phyloP scores from a whole-genome alignment of 352 stramenopile genomes.

The Phytophthora pini region DNA sequence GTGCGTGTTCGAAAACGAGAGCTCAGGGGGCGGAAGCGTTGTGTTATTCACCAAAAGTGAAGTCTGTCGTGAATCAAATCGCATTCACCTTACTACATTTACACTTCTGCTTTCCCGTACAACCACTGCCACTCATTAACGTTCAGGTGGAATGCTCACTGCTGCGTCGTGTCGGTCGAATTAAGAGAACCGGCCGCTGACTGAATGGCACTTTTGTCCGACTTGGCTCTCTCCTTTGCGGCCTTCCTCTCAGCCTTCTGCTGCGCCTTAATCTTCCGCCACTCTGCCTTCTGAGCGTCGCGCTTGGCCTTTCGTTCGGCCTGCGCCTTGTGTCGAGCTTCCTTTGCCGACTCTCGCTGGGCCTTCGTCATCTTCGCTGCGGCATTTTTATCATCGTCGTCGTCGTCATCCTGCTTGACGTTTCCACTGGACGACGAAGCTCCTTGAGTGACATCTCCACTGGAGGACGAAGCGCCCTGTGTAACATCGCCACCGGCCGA shows the following conservation, averaged over 20 bases:
- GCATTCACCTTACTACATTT: constrained; percentile 22
- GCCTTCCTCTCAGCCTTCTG: constrained; percentile 34
- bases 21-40: background rate
- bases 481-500: constrained; percentile 22
- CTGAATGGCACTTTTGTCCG: constrained; percentile 29
- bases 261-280: constrained; percentile 36
- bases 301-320: constrained; percentile 32
- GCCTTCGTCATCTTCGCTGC: constrained; percentile 18
- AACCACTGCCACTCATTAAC: constrained; percentile 11
- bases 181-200: constrained; percentile 21
- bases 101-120: constrained; percentile 3
- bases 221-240: constrained; percentile 25
- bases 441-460: constrained; percentile 21
- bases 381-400: constrained; percentile 10
- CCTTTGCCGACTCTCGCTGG: constrained; percentile 26
- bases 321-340: constrained; percentile 34
- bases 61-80: constrained; percentile 9
- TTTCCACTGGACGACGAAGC: constrained; percentile 19
- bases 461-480: constrained; percentile 12
- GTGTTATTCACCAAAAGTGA: constrained; percentile 10
- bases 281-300: constrained; percentile 27
- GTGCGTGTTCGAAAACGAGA: constrained; percentile 4
- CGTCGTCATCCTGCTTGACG: constrained; percentile 22
- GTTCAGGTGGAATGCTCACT: constrained; percentile 21
- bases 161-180: constrained; percentile 24